Percentiles rank a stretch among this genome's conserved stretches.
Conservation (phyloP, 164 flowering plant species). For the Vitis cinerea region DNA sequence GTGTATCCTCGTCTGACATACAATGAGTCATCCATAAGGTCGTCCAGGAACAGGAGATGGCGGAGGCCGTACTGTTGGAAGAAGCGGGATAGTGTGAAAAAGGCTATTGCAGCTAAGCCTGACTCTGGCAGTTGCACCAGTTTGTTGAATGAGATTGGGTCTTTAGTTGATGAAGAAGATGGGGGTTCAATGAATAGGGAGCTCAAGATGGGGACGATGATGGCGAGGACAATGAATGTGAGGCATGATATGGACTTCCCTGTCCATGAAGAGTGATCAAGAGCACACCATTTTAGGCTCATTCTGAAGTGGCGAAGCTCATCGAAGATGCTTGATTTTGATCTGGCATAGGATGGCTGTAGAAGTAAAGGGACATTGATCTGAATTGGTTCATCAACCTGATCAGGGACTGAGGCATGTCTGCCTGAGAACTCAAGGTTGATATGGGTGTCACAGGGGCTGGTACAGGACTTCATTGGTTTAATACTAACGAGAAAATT, state of each 20-base stretch:
- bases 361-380: conserved; percentile 30
- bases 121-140: conserved; percentile 67
- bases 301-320: conserved; percentile 43
- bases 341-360: conserved; percentile 20
- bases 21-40: conserved; percentile 38
- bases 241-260: conserved; percentile 40
- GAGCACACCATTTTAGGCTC: conserved; percentile 57
- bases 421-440: background rate
- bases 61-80: conserved; percentile 50
- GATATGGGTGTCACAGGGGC: conserved; percentile 6
- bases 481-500: too few species aligned
- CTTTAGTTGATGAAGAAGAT: conserved; percentile 5
- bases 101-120: conserved; percentile 43
- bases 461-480: conserved; percentile 11
- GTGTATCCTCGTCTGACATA: conserved; percentile 52
- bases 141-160: conserved; percentile 35
- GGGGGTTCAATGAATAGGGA: conserved; percentile 28
- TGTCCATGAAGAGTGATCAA: conserved; percentile 50
- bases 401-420: conserved; percentile 2
- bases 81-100: conserved; percentile 50
- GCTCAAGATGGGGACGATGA: conserved; percentile 36
- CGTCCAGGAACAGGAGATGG: conserved; percentile 69
- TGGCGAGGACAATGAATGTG: conserved; percentile 32
- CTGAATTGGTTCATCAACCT: conserved; percentile 3
- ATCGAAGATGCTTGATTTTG: conserved; percentile 37